Evolutionary conservation across 441 rosid genomes (phyloP), one percentile per base, ranked within the genome.

Genomic region (Gossypium trilobum): DNA sequence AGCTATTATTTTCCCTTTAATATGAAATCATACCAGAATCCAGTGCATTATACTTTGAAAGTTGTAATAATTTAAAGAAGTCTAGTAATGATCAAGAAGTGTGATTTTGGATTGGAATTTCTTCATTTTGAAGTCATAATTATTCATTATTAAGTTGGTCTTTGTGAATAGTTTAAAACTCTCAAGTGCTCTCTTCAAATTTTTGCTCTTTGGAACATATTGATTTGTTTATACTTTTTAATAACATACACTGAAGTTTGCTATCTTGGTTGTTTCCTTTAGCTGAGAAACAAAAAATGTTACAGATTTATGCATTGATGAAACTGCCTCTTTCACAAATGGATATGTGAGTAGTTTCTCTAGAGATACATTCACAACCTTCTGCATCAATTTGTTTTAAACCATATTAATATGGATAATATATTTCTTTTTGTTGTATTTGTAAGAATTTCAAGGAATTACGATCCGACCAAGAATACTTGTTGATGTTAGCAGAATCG

Each of bases 331-430:
- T 29, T 29, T 29, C 33, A 29, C 6, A 29, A 29, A 29, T 29
- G 33, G 6, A 29, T 29, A 4, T 17, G 95, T 95, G 99, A 95
- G 86, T 96, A 88, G 74, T 97, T 89, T 72, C 89, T 94, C 77
- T 92, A 94, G 88, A 29, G 33, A 29, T 29, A 0, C 33, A 29
- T 29, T 29, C 33, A 4, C 33, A 29, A 29, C 6, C 6, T 29
- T 29, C 6, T 29, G 6, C 6, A 29, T 29, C 6, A 29, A 29
- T 29, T 29, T 29, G 33, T 29, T 29, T 29, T 29, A 29, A 29
- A 29, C 33, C 33, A 29, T 29, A 29, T 29, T 29, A 29, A 29
- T 29, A 29, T 29, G 33, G 33, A 29, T 29, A 4, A 29, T 4
- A 29, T 0, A 4, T 4, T 29, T 29, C 6, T 29, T 29, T 29